These are phyloP conservation scores for Sutorius eximius DNA, from an alignment of 1,284 basidiomycete genomes.

Conservation along the genomic window DNA sequence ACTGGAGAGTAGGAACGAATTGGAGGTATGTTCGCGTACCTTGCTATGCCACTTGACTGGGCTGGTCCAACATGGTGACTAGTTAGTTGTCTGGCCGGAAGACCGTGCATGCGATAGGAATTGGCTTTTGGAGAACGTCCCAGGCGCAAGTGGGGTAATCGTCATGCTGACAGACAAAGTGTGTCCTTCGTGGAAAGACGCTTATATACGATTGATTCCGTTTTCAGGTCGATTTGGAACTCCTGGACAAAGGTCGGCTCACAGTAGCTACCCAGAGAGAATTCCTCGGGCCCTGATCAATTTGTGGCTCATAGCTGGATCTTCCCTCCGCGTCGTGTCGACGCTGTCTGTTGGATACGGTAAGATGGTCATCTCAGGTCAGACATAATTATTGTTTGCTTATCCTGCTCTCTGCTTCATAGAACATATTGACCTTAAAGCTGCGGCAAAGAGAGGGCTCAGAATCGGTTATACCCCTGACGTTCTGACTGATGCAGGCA, in stretches of 20 bases:
- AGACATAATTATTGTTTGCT: background rate
- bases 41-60: background rate
- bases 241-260: constrained; percentile 62
- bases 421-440: constrained; percentile 82
- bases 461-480: constrained; percentile 90
- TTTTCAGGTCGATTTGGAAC: constrained; percentile 66
- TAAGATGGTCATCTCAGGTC: constrained; percentile 35
- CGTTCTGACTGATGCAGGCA: constrained; percentile 85
- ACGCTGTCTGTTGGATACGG: constrained; percentile 92
- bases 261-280: background rate
- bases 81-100: constrained; percentile 74
- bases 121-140: constrained; percentile 80
- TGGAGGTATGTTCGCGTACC: constrained; percentile 47
- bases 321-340: constrained; percentile 74
- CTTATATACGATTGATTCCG: background rate
- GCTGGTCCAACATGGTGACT: background rate
- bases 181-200: constrained; percentile 6
- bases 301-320: constrained; percentile 52
- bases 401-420: background rate
- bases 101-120: constrained; percentile 61
- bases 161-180: constrained; percentile 76
- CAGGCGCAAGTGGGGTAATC: constrained; percentile 64
- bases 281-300: background rate
- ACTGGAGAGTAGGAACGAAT: constrained; percentile 48
- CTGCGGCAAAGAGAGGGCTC: constrained; percentile 65